Conservation (phyloP, 345 rosid species). For the Corchorus olitorius region DNA sequence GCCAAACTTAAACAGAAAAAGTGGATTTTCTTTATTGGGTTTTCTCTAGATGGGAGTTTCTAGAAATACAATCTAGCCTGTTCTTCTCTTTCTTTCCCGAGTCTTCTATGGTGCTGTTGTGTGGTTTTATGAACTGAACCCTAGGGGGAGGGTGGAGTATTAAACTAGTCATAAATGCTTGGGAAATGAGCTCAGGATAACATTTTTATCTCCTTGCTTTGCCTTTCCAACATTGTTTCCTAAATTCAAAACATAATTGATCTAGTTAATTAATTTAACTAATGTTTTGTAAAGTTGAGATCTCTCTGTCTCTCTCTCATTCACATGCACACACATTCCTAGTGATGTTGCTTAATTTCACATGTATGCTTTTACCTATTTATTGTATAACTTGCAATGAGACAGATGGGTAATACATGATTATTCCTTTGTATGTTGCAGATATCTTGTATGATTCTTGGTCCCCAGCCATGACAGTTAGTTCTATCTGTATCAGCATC, state of each 20-base stretch:
- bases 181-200: constrained; percentile 19
- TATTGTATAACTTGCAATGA: constrained; percentile 11
- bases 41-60: not conserved
- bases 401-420: constrained; percentile 19
- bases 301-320: not conserved
- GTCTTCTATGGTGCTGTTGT: not conserved
- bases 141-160: not conserved
- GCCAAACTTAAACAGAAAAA: not conserved
- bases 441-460: constrained; percentile 98
- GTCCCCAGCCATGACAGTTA: constrained; percentile 99
- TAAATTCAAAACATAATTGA: constrained; percentile 1
- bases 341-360: not conserved
- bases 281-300: not conserved
- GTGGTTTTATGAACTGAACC: no score
- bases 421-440: constrained; percentile 31
- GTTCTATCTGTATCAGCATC: constrained; percentile 95
- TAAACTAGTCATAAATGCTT: not conserved
- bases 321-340: not conserved
- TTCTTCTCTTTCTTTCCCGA: not conserved
- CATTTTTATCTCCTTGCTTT: constrained; percentile 3
- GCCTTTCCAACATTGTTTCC: constrained; percentile 10
- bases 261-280: not conserved
- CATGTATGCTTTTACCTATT: not conserved
- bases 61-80: not conserved
- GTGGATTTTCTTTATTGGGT: not conserved